These are phyloP conservation scores for Termitomyces sp. DNA, from an alignment of 768 basidiomycete genomes.

Conservation along the genomic window DNA sequence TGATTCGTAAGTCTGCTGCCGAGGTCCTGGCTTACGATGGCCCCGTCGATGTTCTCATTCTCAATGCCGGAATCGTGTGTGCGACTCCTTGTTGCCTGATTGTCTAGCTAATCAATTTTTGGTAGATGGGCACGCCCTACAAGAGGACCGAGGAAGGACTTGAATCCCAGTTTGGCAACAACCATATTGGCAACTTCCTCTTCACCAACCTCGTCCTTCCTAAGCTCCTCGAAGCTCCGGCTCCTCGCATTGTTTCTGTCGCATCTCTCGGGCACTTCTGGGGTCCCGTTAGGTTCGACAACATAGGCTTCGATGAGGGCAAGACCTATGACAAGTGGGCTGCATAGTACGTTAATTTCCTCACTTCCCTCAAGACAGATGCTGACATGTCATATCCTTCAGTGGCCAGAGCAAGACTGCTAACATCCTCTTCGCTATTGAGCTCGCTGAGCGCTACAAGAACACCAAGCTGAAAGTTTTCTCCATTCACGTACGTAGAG, in stretches of 20 bases:
- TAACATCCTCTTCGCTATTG: conserved; percentile 7
- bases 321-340: conserved; percentile 12
- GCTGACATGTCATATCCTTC: not conserved
- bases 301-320: conserved; percentile 7
- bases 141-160: conserved; percentile 18
- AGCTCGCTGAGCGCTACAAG: conserved; percentile 10
- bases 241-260: conserved; percentile 11
- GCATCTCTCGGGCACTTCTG: conserved; percentile 11
- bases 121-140: conserved; percentile 20
- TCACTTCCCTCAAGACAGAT: not conserved
- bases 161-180: conserved; percentile 21
- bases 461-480: conserved; percentile 9
- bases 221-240: conserved; percentile 3
- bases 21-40: conserved; percentile 18
- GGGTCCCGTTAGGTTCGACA: conserved; percentile 9
- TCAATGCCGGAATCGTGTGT: conserved; percentile 20
- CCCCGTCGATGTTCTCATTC: conserved; percentile 19
- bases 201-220: conserved; percentile 20
- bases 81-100: not conserved
- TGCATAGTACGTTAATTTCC: conserved; percentile 7
- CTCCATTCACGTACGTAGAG: conserved; percentile 6
- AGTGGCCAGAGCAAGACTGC: conserved; percentile 18
- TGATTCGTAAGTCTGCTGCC: conserved; percentile 15
- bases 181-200: conserved; percentile 22
- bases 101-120: not conserved